Conservation (phyloP, 2,329 filamentous ascomycete species). For the Fusarium chaquense region DNA sequence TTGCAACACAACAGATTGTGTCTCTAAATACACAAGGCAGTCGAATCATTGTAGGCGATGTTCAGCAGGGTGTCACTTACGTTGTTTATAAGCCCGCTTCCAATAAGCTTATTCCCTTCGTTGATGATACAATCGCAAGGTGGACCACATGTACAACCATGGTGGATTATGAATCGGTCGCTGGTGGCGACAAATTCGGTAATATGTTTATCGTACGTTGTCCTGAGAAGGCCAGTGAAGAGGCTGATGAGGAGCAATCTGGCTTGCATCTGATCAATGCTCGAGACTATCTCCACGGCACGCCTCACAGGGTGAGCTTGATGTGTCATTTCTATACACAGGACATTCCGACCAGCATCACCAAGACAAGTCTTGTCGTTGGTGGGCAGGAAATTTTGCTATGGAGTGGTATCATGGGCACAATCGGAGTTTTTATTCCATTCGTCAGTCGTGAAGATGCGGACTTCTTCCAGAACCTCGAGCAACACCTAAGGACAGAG, state of each 20-base stretch:
- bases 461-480: conserved; percentile 96
- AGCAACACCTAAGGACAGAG: conserved; percentile 86
- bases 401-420: conserved; percentile 95
- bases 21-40: conserved; percentile 90
- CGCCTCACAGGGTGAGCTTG: conserved; percentile 84
- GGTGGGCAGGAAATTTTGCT: conserved; percentile 92
- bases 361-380: conserved; percentile 89
- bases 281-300: conserved; percentile 88
- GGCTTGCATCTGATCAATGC: conserved; percentile 93
- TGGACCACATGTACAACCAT: conserved; percentile 94
- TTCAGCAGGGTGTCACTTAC: conserved; percentile 91
- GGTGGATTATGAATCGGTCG: conserved; percentile 97
- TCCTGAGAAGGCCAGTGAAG: conserved; percentile 85
- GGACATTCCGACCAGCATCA: conserved; percentile 90
- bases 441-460: conserved; percentile 93
- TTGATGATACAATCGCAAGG: conserved; percentile 86
- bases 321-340: conserved; percentile 92
- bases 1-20: conserved; percentile 84
- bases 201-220: conserved; percentile 94
- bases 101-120: conserved; percentile 93
- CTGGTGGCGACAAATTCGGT: conserved; percentile 97
- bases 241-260: conserved; percentile 91
- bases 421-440: conserved; percentile 91
- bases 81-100: conserved; percentile 93
- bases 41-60: conserved; percentile 91